These are phyloP conservation scores for Calophaca sinica DNA, from an alignment of 306 rosid genomes.

Conservation along the genomic window DNA sequence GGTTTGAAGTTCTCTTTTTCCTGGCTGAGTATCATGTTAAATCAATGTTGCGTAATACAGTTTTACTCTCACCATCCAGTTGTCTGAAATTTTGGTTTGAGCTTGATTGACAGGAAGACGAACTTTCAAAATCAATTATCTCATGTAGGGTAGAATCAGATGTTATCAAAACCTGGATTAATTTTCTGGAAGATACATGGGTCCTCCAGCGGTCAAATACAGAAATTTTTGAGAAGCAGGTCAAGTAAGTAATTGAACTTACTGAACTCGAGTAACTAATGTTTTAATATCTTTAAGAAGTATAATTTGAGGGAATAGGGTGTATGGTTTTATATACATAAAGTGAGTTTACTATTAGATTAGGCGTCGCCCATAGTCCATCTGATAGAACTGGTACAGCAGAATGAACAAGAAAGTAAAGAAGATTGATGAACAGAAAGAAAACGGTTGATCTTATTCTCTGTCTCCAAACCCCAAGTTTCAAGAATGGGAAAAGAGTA, in stretches of 20 bases:
- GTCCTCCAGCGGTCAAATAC: constrained; percentile 71
- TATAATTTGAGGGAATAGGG: constrained; percentile 24
- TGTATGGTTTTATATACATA: background rate
- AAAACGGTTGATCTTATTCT: background rate
- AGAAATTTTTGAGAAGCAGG: constrained; percentile 74
- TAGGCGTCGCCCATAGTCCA: background rate
- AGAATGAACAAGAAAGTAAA: background rate
- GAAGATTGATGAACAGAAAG: background rate
- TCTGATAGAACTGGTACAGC: background rate
- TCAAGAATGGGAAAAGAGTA: background rate
- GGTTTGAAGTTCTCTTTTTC: constrained; percentile 54
- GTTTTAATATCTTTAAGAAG: constrained; percentile 7
- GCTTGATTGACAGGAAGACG: constrained; percentile 78
- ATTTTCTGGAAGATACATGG: constrained; percentile 99
- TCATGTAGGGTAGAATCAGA: constrained; percentile 80
- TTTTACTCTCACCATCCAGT: constrained; percentile 27
- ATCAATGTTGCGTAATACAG: constrained; percentile 27
- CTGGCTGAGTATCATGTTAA: constrained; percentile 14
- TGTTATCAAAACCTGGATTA: constrained; percentile 85
- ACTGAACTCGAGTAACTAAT: constrained; percentile 26
- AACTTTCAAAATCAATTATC: constrained; percentile 75
- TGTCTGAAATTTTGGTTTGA: constrained; percentile 39
- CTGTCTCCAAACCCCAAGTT: background rate
- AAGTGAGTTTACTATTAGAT: background rate
- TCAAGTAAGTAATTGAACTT: constrained; percentile 68